phyloP scores from a whole-genome alignment of 2,329 filamentous ascomycete genomes.

The Ophiocordyceps camponoti-saundersi region DNA sequence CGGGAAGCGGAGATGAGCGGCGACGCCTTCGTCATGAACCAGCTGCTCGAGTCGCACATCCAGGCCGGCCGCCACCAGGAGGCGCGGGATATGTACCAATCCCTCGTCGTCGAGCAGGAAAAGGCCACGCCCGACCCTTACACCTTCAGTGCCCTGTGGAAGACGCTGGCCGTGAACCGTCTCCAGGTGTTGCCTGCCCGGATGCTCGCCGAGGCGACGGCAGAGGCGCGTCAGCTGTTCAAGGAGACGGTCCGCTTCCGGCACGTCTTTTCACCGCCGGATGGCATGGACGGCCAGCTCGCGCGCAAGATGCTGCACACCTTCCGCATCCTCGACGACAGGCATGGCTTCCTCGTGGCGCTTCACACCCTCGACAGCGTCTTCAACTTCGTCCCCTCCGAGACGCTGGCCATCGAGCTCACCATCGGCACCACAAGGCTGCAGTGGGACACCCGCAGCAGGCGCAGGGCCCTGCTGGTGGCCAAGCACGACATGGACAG shows the following conservation, averaged over 20 bases:
- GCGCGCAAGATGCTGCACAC: conserved; percentile 32
- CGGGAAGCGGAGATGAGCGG: conserved; percentile 45
- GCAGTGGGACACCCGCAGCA: conserved; percentile 20
- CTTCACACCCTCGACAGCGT: conserved; percentile 23
- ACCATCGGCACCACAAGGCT: conserved; percentile 26
- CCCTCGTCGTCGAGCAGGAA: conserved; percentile 29
- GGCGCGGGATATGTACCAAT: conserved; percentile 37
- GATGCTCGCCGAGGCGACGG: conserved; percentile 12
- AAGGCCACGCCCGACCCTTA: conserved; percentile 43
- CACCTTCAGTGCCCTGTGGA: conserved; percentile 54
- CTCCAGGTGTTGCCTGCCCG: conserved; percentile 17
- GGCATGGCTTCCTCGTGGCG: conserved; percentile 26
- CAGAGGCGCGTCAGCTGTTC: conserved; percentile 24
- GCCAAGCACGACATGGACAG: conserved; percentile 25
- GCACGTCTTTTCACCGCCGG: conserved; percentile 23
- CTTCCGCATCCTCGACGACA: conserved; percentile 28
- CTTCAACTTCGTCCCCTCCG: conserved; percentile 26
- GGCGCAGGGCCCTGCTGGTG: conserved; percentile 22
- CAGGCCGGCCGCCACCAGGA: conserved; percentile 36
- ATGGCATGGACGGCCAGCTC: conserved; percentile 26
- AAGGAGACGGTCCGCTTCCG: conserved; percentile 30
- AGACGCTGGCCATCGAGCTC: conserved; percentile 29
- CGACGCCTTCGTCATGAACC: conserved; percentile 65
- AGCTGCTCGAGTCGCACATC: conserved; percentile 51
- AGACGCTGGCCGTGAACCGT: conserved; percentile 34